These are phyloP conservation scores for Phytophthora pinifolia DNA, from an alignment of 352 stramenopile species.

Conservation along the genomic window DNA sequence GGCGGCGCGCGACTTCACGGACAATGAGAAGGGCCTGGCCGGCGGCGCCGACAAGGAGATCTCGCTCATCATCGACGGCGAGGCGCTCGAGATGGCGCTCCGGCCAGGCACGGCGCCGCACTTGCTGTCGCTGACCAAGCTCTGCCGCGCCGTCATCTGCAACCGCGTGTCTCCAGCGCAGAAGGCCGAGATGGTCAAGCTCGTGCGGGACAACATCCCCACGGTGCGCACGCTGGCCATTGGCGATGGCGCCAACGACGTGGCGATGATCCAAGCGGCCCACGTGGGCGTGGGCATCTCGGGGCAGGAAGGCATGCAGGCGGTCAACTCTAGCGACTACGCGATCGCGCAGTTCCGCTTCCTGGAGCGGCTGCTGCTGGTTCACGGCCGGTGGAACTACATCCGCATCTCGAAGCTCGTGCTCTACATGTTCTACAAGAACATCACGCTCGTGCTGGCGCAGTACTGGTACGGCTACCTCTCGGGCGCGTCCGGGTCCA, in stretches of 20 bases:
- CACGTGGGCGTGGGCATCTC: slow-evolving; percentile 94
- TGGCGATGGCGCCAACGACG: slow-evolving; percentile 94
- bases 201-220: slow-evolving; percentile 63
- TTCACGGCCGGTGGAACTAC: slow-evolving; percentile 93
- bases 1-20: slow-evolving; percentile 50
- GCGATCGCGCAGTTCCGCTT: slow-evolving; percentile 94
- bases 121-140: slow-evolving; percentile 67
- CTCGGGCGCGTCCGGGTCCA: slow-evolving; percentile 91
- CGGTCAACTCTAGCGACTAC: slow-evolving; percentile 94
- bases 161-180: slow-evolving; percentile 86
- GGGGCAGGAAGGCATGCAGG: slow-evolving; percentile 94
- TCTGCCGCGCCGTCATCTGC: slow-evolving; percentile 81
- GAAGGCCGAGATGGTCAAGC: slow-evolving; percentile 80
- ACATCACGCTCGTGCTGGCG: slow-evolving; percentile 89
- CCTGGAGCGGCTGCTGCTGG: slow-evolving; percentile 86
- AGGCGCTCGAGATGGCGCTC: slow-evolving; percentile 68
- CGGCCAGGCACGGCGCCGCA: slow-evolving; percentile 42
- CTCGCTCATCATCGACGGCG: slow-evolving; percentile 70
- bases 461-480: slow-evolving; percentile 93
- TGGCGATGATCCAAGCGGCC: slow-evolving; percentile 94
- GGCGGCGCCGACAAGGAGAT: slow-evolving; percentile 46
- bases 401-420: slow-evolving; percentile 90
- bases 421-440: slow-evolving; percentile 95
- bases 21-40: slow-evolving; percentile 41
- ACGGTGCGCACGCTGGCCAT: slow-evolving; percentile 82